Percentiles rank a stretch among this genome's conserved stretches.
Conservation (phyloP, 345 rosid species). For the Murraya paniculata region DNA sequence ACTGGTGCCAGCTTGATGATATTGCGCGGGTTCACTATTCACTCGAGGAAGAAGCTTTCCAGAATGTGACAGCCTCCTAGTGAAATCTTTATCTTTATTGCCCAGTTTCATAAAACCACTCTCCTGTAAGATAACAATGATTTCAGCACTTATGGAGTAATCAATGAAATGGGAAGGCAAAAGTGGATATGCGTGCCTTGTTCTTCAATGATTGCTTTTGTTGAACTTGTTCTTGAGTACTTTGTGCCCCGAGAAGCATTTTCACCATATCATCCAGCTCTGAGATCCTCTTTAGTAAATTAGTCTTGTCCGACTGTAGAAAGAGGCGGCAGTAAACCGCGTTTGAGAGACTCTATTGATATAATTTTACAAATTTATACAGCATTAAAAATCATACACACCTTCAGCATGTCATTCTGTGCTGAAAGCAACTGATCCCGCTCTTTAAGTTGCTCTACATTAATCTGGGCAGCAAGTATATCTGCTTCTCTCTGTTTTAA, state of each 20-base stretch:
- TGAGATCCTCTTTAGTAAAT: slow-evolving; percentile 57
- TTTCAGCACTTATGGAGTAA: neutral
- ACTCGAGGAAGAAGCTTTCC: slow-evolving; percentile 55
- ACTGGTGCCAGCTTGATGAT: slow-evolving; percentile 35
- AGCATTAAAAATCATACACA: slow-evolving; percentile 15
- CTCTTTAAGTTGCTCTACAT: slow-evolving; percentile 68
- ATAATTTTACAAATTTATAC: neutral
- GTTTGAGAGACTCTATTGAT: neutral
- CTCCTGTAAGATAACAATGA: slow-evolving; percentile 39
- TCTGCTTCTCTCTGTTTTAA: slow-evolving; percentile 61
- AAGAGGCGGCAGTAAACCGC: neutral
- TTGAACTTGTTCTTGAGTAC: slow-evolving; percentile 35
- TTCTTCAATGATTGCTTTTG: slow-evolving; percentile 31
- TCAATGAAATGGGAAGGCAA: neutral
- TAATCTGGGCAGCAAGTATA: slow-evolving; percentile 53
- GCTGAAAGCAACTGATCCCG: slow-evolving; percentile 74
- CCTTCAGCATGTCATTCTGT: slow-evolving; percentile 88
- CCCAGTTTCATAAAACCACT: slow-evolving; percentile 29
- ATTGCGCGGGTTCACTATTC: slow-evolving; percentile 53
- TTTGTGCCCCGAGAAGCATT: slow-evolving; percentile 37
- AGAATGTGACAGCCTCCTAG: slow-evolving; percentile 40
- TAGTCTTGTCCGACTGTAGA: slow-evolving; percentile 68
- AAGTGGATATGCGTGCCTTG: slow-evolving; percentile 27
- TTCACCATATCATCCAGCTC: slow-evolving; percentile 69
- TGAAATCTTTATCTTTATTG: slow-evolving; percentile 28